Conservation (phyloP, 495 filamentous ascomycete genomes). For the Acidiella bohemica region DNA sequence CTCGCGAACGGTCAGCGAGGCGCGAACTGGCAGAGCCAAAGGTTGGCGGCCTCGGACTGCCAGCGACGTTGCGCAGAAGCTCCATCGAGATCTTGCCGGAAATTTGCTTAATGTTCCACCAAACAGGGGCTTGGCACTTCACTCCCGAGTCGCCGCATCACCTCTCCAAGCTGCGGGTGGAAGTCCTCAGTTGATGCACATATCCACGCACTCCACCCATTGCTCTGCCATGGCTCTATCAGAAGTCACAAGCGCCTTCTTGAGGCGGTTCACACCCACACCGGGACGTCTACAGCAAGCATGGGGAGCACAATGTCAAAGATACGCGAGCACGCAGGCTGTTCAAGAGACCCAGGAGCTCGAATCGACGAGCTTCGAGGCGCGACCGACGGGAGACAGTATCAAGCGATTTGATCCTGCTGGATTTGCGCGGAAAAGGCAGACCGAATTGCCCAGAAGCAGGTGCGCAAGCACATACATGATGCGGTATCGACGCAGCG, state of each 20-base stretch:
- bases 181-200: no score
- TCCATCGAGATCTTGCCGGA: no score
- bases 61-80: no score
- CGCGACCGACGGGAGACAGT: constrained; percentile 24
- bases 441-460: constrained; percentile 49
- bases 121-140: no score
- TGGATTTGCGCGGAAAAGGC: constrained; percentile 37
- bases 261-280: constrained; percentile 8
- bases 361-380: constrained; percentile 30
- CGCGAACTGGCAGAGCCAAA: no score
- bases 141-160: no score
- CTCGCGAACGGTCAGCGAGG: no score
- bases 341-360: constrained; percentile 19
- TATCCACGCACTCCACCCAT: no score
- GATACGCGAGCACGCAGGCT: constrained; percentile 14
- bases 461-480: constrained; percentile 37
- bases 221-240: constrained; percentile 14
- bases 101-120: no score
- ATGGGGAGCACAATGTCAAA: constrained; percentile 22
- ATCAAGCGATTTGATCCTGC: constrained; percentile 44
- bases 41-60: no score
- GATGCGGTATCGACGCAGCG: constrained; percentile 14
- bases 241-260: constrained; percentile 14
- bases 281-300: neutral
- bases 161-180: no score